These are phyloP conservation scores for Epichloe bromicola DNA, from an alignment of 2,329 filamentous ascomycete genomes.

Conservation along the genomic window DNA sequence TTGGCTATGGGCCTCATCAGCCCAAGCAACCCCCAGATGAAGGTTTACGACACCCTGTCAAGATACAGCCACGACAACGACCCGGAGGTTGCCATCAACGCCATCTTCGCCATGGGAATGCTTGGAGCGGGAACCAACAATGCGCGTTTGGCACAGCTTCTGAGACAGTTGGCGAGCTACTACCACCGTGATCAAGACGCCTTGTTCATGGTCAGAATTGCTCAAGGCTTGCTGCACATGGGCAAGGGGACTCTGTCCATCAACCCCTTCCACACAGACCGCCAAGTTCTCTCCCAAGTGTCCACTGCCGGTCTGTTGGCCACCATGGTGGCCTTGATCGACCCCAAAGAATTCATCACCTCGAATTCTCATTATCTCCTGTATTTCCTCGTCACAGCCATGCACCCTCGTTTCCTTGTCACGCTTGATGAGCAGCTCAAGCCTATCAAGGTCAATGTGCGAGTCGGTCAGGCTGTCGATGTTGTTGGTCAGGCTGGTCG, in stretches of 20 bases:
- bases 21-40: slow-evolving; percentile 98
- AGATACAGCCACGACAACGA: slow-evolving; percentile 98
- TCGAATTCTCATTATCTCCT: slow-evolving; percentile 73
- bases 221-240: slow-evolving; percentile 95
- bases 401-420: slow-evolving; percentile 92
- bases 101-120: slow-evolving; percentile 98
- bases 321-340: slow-evolving; percentile 85
- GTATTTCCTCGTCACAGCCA: slow-evolving; percentile 92
- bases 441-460: slow-evolving; percentile 88
- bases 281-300: slow-evolving; percentile 86
- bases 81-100: slow-evolving; percentile 94
- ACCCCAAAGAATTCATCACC: slow-evolving; percentile 74
- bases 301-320: slow-evolving; percentile 80
- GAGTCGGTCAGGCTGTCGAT: slow-evolving; percentile 94
- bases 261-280: slow-evolving; percentile 98
- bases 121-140: slow-evolving; percentile 97
- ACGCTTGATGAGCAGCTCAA: slow-evolving; percentile 91
- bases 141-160: slow-evolving; percentile 82
- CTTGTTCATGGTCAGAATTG: slow-evolving; percentile 97
- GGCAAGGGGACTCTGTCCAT: slow-evolving; percentile 94
- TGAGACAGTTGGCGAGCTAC: slow-evolving; percentile 91
- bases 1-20: slow-evolving; percentile 94
- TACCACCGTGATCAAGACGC: slow-evolving; percentile 95
- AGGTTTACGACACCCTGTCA: slow-evolving; percentile 96
- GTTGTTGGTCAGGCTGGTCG: slow-evolving; percentile 94